Conservation (phyloP, 2,329 filamentous ascomycete genomes). For the Ophiostoma sp. region DNA sequence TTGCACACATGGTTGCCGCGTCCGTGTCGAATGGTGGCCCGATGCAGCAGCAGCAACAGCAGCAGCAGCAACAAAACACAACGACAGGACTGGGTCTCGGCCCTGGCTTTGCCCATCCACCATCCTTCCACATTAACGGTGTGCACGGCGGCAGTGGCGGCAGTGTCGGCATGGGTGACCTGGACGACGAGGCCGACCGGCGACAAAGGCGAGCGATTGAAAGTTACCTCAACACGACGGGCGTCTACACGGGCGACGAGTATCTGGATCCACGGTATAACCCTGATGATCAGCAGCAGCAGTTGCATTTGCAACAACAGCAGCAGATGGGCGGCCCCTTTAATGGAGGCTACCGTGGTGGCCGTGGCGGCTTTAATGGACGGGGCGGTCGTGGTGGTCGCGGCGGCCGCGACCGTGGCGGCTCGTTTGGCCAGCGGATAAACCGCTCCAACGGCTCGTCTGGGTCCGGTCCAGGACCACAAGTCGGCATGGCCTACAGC, state of each 20-base stretch:
- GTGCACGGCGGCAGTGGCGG: slow-evolving; percentile 3
- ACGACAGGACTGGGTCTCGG: neutral
- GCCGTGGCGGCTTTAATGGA: neutral
- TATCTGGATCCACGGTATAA: slow-evolving; percentile 35
- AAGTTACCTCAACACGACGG: slow-evolving; percentile 33
- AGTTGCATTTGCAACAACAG: neutral
- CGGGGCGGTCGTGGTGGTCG: neutral
- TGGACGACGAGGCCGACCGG: neutral
- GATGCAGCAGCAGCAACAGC: slow-evolving; percentile 1
- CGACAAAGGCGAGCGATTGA: slow-evolving; percentile 22
- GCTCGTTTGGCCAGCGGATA: slow-evolving; percentile 16
- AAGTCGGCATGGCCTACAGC: slow-evolving; percentile 23
- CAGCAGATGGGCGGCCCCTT: neutral
- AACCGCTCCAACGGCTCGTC: slow-evolving; percentile 15
- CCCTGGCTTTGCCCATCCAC: neutral
- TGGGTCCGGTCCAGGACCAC: neutral
- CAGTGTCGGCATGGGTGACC: neutral
- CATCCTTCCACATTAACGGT: slow-evolving; percentile 5
- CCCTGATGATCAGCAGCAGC: slow-evolving; percentile 24
- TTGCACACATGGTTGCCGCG: slow-evolving; percentile 39
- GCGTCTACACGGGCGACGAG: slow-evolving; percentile 33
- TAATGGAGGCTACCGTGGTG: slow-evolving; percentile 3
- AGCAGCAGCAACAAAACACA: slow-evolving; percentile 1
- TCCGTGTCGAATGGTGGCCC: neutral
- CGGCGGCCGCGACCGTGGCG: slow-evolving; percentile 17